Base-by-base conservation (phyloP, 73 alveolate species). In the Tetrahymena thermophila region DNA sequence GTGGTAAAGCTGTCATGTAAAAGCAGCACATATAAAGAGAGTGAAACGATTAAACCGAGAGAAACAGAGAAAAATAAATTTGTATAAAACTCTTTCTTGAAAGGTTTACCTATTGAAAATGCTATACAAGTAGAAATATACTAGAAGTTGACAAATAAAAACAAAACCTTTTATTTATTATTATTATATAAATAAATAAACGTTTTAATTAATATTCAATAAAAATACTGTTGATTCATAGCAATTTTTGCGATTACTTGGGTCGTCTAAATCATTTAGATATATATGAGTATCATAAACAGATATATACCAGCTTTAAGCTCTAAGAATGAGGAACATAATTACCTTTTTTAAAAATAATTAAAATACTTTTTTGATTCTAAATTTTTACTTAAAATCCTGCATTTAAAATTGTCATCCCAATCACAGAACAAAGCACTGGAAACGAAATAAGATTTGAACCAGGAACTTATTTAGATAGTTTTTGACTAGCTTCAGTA, bases 41-140 rank as follows among this genome's bases (percentile, higher is more conserved):
- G 31, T 16, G 43, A 21, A 0, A 56, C n/a, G 25, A 96, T 40
- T 37, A 43, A 28, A 56, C 97, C 40, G 37, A 94, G 93, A 55
- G 97, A 84, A 14, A 97, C 56, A 94, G 96, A 94, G 94, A 98
- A 96, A 35, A 95, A 96, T 93, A 94, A 43, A 94, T 98, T 98
- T 34, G 96, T 96, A 85, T 97, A 98, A 93, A 98, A 97, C 17
- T 99, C 97, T 96, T 98, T 93, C 84, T 99, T 98, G 96, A 98
- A 98, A 37, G 99, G 99, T 95, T 97, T 98, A 31, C 98, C 95
- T 83, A 98, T 98, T 38, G 98, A 96, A 96, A 97, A 98, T 10
- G 98, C 98, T 84, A 98, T 57, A 83, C 99, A 97, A 10, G 96
- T 94, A 13, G 94, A 95, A 89, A 98, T 95, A 94, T 98, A 98